These are phyloP conservation scores for Escovopsis sp. DNA, from an alignment of 2,329 filamentous ascomycete species.

Conservation along the genomic window DNA sequence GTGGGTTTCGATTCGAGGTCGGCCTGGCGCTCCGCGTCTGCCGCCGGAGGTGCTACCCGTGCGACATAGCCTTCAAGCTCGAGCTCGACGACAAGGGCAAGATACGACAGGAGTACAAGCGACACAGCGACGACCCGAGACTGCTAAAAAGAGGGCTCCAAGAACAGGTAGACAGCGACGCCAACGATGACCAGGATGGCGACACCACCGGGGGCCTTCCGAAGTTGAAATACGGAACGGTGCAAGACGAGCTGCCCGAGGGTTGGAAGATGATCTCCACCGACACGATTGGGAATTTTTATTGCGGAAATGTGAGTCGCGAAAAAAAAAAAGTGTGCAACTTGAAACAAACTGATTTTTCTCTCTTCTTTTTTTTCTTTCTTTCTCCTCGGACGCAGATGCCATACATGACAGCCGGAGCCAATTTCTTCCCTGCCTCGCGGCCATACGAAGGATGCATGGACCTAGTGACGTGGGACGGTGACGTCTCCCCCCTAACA, in stretches of 20 bases:
- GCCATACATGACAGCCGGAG: conserved; percentile 76
- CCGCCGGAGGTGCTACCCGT: conserved; percentile 68
- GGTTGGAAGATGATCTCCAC: conserved; percentile 63
- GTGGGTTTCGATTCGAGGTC: conserved; percentile 66
- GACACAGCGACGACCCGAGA: conserved; percentile 24
- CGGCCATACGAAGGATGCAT: conserved; percentile 72
- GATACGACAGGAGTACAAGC: conserved; percentile 59
- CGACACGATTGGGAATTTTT: conserved; percentile 80
- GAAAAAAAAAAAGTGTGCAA: no score
- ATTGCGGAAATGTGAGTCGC: conserved; percentile 63
- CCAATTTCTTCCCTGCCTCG: conserved; percentile 76
- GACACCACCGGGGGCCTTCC: conserved; percentile 45
- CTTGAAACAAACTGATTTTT: not conserved
- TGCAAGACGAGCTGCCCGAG: conserved; percentile 59
- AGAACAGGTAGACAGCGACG: conserved; percentile 4
- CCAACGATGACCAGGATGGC: conserved; percentile 11
- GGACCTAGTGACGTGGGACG: conserved; percentile 70
- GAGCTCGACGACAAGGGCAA: conserved; percentile 61
- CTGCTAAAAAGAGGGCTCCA: conserved; percentile 5
- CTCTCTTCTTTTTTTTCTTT: no score
- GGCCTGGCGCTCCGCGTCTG: conserved; percentile 69
- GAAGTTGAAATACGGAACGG: conserved; percentile 60
- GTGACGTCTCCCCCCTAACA: conserved; percentile 52
- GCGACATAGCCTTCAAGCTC: conserved; percentile 74
- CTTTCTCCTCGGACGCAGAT: no score